Percentiles rank a stretch among this genome's conserved stretches.
These are phyloP conservation scores for Steccherinum ochraceum DNA, from an alignment of 768 basidiomycete species.

Conservation along the genomic window DNA sequence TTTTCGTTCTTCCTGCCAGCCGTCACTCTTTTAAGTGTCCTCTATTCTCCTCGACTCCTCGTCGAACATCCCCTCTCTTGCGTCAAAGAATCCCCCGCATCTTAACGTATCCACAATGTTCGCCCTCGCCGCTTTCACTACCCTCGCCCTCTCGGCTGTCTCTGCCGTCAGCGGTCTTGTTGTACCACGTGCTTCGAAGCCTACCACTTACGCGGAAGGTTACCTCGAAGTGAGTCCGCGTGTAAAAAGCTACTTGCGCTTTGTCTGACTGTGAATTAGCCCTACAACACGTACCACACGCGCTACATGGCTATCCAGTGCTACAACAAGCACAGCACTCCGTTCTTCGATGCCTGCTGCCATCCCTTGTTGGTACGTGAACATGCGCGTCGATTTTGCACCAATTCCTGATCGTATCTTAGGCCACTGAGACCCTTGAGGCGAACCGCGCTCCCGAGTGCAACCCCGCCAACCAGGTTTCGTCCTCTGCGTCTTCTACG, in stretches of 20 bases:
- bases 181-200: slow-evolving; percentile 35
- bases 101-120: slow-evolving; percentile 22
- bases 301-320: slow-evolving; percentile 57
- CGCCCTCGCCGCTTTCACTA: slow-evolving; percentile 31
- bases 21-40: slow-evolving; percentile 18
- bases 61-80: slow-evolving; percentile 16
- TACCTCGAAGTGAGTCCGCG: slow-evolving; percentile 39
- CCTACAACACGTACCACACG: slow-evolving; percentile 49
- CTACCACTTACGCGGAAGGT: slow-evolving; percentile 26
- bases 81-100: slow-evolving; percentile 12
- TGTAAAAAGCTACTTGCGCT: neutral
- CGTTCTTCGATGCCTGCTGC: slow-evolving; percentile 66
- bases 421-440: slow-evolving; percentile 47
- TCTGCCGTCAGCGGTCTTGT: slow-evolving; percentile 27
- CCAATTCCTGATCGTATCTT: neutral
- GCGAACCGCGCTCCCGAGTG: slow-evolving; percentile 47
- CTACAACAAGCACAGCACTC: slow-evolving; percentile 28
- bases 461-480: slow-evolving; percentile 30
- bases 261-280: slow-evolving; percentile 28
- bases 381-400: slow-evolving; percentile 2
- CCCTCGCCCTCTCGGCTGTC: slow-evolving; percentile 39
- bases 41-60: slow-evolving; percentile 7
- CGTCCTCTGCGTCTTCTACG: slow-evolving; percentile 15
- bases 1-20: slow-evolving; percentile 9
- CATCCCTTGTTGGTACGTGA: slow-evolving; percentile 55